phyloP scores from a whole-genome alignment of 345 rosid species.

The Erucastrum elatum region DNA sequence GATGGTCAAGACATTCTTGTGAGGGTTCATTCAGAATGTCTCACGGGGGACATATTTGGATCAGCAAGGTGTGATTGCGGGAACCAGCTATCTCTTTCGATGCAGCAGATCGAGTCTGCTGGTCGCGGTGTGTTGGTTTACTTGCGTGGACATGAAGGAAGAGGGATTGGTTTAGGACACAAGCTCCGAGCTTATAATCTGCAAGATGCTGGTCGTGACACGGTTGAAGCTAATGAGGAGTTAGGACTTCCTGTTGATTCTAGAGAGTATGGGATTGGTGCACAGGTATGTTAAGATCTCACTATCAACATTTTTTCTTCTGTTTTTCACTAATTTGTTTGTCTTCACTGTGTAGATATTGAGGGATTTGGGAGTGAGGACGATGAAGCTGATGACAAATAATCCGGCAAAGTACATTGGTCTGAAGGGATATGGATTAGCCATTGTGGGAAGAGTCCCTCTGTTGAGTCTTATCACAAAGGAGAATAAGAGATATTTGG shows the following conservation, averaged over 20 bases:
- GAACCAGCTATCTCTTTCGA: constrained; percentile 70
- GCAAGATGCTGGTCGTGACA: constrained; percentile 84
- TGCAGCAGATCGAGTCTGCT: constrained; percentile 76
- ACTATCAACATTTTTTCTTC: neutral
- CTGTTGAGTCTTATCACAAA: constrained; percentile 60
- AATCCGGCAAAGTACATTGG: constrained; percentile 83
- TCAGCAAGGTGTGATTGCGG: constrained; percentile 84
- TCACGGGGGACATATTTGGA: constrained; percentile 83
- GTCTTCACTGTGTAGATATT: constrained; percentile 51
- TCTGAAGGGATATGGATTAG: constrained; percentile 73
- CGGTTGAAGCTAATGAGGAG: constrained; percentile 90
- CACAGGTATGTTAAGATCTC: constrained; percentile 58
- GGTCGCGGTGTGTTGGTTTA: constrained; percentile 79
- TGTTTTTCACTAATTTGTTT: neutral
- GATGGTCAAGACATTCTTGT: constrained; percentile 80
- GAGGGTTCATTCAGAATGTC: constrained; percentile 79
- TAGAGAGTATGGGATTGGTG: constrained; percentile 94
- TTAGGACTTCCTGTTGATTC: constrained; percentile 92
- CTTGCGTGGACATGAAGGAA: constrained; percentile 88
- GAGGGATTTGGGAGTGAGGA: constrained; percentile 73
- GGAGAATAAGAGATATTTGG: constrained; percentile 77
- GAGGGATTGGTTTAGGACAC: constrained; percentile 91
- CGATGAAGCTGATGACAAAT: constrained; percentile 90
- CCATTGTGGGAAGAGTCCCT: constrained; percentile 71
- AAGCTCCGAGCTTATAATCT: constrained; percentile 86